Base-by-base conservation (phyloP, 352 stramenopile species). In the Pythium aquatile region DNA sequence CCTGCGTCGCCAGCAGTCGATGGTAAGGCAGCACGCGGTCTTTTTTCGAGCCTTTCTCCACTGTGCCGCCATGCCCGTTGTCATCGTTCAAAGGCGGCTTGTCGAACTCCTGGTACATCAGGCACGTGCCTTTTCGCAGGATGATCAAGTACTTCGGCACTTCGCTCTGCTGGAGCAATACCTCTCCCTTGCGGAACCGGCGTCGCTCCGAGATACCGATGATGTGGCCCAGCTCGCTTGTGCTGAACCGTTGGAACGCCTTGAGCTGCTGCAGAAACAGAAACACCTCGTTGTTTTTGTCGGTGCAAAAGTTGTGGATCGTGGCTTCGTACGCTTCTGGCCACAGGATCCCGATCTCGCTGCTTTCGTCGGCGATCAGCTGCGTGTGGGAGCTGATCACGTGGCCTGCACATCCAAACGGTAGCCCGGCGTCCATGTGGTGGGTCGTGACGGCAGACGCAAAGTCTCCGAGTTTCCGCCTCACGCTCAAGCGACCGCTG, bases 121-220 rank as follows among this genome's bases (percentile, higher is more conserved):
- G 56, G 40, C 81, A 90, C 20, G 78, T 82, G 33, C 83, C 83
- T 56, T 88, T 90, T 65, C 79, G 83, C 16, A 92, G 62, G 32
- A 92, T 78, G 4, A 78, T 68, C 6, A 90, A 63, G 58, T 77
- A 51, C 35, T 69, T 71, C 1, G 83, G 83, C 29, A 83, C 56
- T 3, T 89, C 76, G 30, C 86, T 86, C 55, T 92, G 83, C 28
- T 76, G 67, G 7, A 92, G 61, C n/a, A 92, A 55, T 8, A 84
- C 62, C 39, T 90, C 79, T 5, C 79, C 81, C 55, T 88, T 88
- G 48, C 78, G 79, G 52, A 88, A 90, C 3, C 81, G 79, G 24
- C 83, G 73, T 14, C 78, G 76, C 62, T 92, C 79, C 28, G 81
- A 92, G 39, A 90, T 87, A 8, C 79, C 83, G n/a, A 90, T 84